Evolutionary conservation across 208 protist genomes (phyloP).

Genomic region (Crithidia expoeki): DNA sequence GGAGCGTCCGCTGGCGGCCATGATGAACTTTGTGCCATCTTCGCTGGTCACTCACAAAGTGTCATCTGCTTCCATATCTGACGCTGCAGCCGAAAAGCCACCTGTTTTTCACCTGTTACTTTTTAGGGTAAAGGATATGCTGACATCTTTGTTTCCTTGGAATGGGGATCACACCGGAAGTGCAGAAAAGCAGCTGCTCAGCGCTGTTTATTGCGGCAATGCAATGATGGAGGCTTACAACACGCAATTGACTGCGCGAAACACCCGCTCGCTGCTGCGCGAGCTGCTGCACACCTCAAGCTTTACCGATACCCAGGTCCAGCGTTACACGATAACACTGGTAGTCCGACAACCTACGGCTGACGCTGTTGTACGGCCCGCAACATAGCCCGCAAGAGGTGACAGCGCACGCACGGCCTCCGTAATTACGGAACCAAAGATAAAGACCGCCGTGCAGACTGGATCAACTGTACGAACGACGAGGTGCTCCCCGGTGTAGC

Average conservation of each 20-base stretch:
- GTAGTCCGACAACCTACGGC: background rate
- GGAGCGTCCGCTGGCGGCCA: conserved; percentile 48
- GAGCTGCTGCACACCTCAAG: conserved; percentile 80
- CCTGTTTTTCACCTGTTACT: background rate
- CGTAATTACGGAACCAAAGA: background rate
- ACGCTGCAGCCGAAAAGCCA: background rate
- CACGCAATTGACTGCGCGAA: conserved; percentile 22
- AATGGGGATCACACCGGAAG: background rate
- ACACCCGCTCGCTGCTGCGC: conserved; percentile 59
- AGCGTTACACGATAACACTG: conserved; percentile 1
- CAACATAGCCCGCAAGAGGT: background rate
- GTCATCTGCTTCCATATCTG: background rate
- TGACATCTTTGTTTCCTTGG: background rate
- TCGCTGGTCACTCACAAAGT: conserved; percentile 16
- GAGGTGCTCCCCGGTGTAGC: conserved; percentile 43
- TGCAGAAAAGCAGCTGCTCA: background rate
- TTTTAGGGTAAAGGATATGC: background rate
- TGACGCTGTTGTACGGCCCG: too few relatives aligned
- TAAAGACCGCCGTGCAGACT: conserved; percentile 17
- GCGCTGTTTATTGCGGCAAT: background rate
- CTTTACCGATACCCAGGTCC: conserved; percentile 52
- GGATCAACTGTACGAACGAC: conserved; percentile 9
- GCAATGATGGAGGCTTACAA: conserved; percentile 8
- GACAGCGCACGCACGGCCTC: background rate
- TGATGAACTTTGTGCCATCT: conserved; percentile 58